Evolutionary conservation across 306 rosid species (phyloP).

Genomic region (Alnus rubra): DNA sequence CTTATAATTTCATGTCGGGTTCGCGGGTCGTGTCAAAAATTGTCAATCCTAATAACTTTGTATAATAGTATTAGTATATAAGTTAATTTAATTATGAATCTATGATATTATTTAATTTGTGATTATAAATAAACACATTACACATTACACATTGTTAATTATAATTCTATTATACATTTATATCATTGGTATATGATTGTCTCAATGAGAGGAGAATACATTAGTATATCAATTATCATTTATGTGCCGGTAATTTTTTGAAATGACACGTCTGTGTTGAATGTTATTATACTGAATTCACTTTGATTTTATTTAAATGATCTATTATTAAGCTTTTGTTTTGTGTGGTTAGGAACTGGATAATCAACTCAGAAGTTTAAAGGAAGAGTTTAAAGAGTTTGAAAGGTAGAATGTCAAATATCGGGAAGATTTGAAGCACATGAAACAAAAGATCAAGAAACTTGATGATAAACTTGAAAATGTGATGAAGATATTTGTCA

Average conservation of each 20-base stretch:
- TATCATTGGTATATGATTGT: not conserved
- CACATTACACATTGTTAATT: too few species aligned
- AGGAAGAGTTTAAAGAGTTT: slow-evolving; percentile 91
- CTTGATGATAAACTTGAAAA: too few species aligned
- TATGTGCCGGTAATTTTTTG: not conserved
- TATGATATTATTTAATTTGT: too few species aligned
- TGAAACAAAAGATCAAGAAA: too few species aligned
- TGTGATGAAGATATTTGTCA: slow-evolving; percentile 19
- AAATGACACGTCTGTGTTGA: slow-evolving; percentile 14
- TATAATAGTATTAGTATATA: too few species aligned
- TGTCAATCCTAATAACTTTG: too few species aligned
- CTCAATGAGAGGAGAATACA: not conserved
- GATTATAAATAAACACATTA: too few species aligned
- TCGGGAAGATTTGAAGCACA: not conserved
- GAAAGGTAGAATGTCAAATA: slow-evolving; percentile 92
- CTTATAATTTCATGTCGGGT: too few species aligned
- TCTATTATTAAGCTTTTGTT: not conserved
- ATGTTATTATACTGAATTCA: not conserved
- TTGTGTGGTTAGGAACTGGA: slow-evolving; percentile 67
- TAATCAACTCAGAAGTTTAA: slow-evolving; percentile 69
- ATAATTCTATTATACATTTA: not conserved
- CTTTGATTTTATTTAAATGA: slow-evolving; percentile 8
- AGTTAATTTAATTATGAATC: too few species aligned
- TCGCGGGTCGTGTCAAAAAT: too few species aligned
- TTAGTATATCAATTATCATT: not conserved